Evolutionary conservation across 352 stramenopile species (phyloP).

Genomic region (Globisporangium canariense): DNA sequence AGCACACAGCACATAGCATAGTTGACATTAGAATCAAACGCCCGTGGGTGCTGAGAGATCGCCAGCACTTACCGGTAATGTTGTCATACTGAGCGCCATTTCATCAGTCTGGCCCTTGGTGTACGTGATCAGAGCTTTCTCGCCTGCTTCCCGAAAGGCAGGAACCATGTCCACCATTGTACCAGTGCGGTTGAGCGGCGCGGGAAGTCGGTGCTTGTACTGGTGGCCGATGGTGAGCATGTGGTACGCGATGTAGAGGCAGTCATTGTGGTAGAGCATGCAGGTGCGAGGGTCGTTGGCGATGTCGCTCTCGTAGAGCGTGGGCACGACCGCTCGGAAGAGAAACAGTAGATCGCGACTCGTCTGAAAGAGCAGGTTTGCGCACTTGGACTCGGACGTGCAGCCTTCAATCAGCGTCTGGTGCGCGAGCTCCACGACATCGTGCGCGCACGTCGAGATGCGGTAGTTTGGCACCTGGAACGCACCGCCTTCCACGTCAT

Average conservation of each 20-base stretch:
- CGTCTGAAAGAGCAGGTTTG: conserved; percentile 74
- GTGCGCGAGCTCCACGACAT: conserved; percentile 63
- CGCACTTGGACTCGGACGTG: conserved; percentile 32
- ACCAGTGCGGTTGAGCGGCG: conserved; percentile 49
- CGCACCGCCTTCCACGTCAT: conserved; percentile 46
- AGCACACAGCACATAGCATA: not conserved
- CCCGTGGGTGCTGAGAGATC: not conserved
- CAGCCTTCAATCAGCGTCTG: conserved; percentile 65
- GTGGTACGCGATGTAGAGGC: conserved; percentile 76
- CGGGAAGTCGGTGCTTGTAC: conserved; percentile 66
- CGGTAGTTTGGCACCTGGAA: conserved; percentile 70
- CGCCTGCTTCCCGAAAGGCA: conserved; percentile 53
- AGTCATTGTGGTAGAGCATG: conserved; percentile 87
- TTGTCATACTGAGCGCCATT: conserved; percentile 29
- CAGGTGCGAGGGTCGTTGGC: conserved; percentile 53
- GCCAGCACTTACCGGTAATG: conserved; percentile 40
- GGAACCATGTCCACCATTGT: conserved; percentile 85
- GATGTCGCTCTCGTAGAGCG: conserved; percentile 65
- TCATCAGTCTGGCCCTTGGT: conserved; percentile 40
- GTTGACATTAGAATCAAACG: not conserved
- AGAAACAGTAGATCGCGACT: conserved; percentile 73
- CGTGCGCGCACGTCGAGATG: conserved; percentile 47
- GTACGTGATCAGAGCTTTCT: conserved; percentile 50
- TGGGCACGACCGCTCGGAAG: conserved; percentile 64
- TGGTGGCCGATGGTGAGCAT: conserved; percentile 70